Conservation (phyloP, 176 grass and related monocot species). For the Chrysopogon serrulatus region DNA sequence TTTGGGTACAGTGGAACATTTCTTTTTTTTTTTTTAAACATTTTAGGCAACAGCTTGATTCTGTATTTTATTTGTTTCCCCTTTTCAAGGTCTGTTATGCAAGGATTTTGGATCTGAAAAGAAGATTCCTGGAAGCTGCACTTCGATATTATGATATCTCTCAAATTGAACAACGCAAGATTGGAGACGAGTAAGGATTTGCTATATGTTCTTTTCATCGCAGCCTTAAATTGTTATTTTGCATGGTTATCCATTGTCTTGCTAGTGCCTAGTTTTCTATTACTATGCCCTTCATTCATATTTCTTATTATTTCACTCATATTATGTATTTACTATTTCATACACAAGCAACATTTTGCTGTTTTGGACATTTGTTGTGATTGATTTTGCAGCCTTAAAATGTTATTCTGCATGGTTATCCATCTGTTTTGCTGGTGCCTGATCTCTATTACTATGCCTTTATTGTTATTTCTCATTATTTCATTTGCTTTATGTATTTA, state of each 20-base stretch:
- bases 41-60: not conserved
- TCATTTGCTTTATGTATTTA: not conserved
- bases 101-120: slow-evolving; percentile 94
- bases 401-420: not conserved
- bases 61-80: not conserved
- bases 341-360: not conserved
- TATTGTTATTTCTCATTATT: not conserved
- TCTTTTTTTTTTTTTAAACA: not conserved
- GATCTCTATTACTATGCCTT: not conserved
- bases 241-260: slow-evolving; percentile 2
- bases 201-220: not conserved
- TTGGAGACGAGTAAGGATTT: slow-evolving; percentile 91
- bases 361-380: not conserved
- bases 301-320: not conserved
- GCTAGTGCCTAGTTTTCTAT: slow-evolving; percentile 1
- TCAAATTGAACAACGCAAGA: slow-evolving; percentile 93
- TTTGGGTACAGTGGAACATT: not conserved
- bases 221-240: not conserved
- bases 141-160: slow-evolving; percentile 96
- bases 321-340: not conserved
- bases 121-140: slow-evolving; percentile 97
- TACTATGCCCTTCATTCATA: not conserved
- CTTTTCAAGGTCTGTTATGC: slow-evolving; percentile 89
- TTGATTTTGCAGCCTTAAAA: not conserved
- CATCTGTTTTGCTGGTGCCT: slow-evolving; percentile 1